These are phyloP conservation scores for Melanomma pulvis-pyrius DNA, from an alignment of 495 filamentous ascomycete genomes.

Conservation along the genomic window DNA sequence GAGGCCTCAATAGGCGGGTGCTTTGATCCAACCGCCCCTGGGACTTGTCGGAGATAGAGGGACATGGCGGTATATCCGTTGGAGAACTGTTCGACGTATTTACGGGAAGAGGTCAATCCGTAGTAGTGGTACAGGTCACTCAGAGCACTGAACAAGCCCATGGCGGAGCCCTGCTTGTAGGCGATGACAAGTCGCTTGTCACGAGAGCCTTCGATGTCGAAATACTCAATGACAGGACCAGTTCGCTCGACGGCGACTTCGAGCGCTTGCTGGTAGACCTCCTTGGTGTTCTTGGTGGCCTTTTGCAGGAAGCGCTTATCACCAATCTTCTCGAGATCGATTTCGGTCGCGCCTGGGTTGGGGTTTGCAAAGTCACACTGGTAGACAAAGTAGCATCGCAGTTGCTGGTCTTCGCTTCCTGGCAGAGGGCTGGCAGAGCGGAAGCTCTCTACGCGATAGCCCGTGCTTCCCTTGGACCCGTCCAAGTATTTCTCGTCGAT, in stretches of 20 bases:
- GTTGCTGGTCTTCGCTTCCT: constrained; percentile 73
- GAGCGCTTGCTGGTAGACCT: constrained; percentile 91
- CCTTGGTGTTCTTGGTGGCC: constrained; percentile 91
- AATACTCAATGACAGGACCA: constrained; percentile 96
- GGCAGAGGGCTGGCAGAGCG: constrained; percentile 75
- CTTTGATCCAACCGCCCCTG: constrained; percentile 55
- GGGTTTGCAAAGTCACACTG: constrained; percentile 88
- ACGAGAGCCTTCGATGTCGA: constrained; percentile 84
- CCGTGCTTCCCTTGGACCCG: constrained; percentile 61
- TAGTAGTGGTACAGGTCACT: constrained; percentile 99
- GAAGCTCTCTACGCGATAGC: constrained; percentile 95
- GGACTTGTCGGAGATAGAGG: constrained; percentile 79
- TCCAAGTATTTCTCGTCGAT: constrained; percentile 96
- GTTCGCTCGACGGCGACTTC: constrained; percentile 76
- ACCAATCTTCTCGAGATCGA: constrained; percentile 84
- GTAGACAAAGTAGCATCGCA: constrained; percentile 98
- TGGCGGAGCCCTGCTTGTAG: constrained; percentile 87
- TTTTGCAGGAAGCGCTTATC: constrained; percentile 95
- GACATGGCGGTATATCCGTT: constrained; percentile 97
- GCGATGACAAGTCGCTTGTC: constrained; percentile 94
- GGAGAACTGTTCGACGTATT: constrained; percentile 97
- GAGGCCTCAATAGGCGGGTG: constrained; percentile 85
- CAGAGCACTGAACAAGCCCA: constrained; percentile 91
- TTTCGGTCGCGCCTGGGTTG: constrained; percentile 71
- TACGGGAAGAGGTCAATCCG: constrained; percentile 90